Evolutionary conservation across 202 grass and related monocot species (phyloP).

Genomic region (Cymbopogon flexuosus): DNA sequence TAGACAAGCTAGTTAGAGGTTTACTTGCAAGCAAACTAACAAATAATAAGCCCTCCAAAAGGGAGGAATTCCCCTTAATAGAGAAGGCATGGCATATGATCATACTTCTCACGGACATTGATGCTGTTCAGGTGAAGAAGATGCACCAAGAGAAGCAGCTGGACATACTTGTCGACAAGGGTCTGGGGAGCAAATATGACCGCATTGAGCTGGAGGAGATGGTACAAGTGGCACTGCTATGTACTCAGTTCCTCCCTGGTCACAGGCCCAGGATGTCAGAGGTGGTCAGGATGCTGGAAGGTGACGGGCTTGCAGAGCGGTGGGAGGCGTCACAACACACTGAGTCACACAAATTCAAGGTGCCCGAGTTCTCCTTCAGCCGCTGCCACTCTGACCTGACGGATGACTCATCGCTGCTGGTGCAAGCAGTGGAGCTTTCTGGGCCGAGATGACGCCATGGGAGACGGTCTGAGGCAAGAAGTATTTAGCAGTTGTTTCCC

Average conservation of each 20-base stretch:
- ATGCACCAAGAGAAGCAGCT: constrained; percentile 85
- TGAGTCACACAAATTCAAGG: constrained; percentile 55
- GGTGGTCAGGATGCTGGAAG: constrained; percentile 85
- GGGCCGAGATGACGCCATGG: constrained; percentile 64
- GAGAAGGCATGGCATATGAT: neutral
- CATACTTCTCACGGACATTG: constrained; percentile 4
- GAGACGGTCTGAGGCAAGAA: constrained; percentile 1
- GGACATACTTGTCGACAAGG: constrained; percentile 71
- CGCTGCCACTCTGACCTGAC: constrained; percentile 61
- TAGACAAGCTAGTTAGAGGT: too few species aligned
- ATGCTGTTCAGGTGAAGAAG: constrained; percentile 65
- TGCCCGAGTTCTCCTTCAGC: constrained; percentile 39
- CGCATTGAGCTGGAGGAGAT: constrained; percentile 78
- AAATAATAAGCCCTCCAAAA: too few species aligned
- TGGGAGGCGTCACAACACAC: constrained; percentile 60
- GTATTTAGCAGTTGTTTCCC: constrained; percentile 14
- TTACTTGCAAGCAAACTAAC: too few species aligned
- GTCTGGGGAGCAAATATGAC: constrained; percentile 59
- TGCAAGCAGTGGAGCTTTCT: constrained; percentile 84
- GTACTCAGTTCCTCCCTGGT: constrained; percentile 76
- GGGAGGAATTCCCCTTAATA: too few species aligned
- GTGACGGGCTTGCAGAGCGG: constrained; percentile 73
- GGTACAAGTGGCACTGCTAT: constrained; percentile 75
- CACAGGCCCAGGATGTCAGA: constrained; percentile 83
- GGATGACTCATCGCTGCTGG: constrained; percentile 62